These are phyloP conservation scores for Vickermania ingenoplastis DNA, from an alignment of 208 protist species.

Conservation along the genomic window DNA sequence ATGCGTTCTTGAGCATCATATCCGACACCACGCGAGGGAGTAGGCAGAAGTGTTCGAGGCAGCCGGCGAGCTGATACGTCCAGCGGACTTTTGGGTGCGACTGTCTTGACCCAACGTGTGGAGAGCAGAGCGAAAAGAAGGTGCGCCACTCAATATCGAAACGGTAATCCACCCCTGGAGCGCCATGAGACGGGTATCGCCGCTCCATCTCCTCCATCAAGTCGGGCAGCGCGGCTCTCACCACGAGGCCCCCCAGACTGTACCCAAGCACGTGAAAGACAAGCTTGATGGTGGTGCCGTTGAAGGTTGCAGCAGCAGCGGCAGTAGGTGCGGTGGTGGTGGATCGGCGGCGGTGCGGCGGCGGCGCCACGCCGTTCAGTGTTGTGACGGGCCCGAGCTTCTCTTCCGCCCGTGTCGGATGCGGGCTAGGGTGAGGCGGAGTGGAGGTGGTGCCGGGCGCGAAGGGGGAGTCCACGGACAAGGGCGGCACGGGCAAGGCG, in stretches of 20 bases:
- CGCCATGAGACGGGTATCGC: background rate
- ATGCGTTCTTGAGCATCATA: background rate
- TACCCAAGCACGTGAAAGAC: slow-evolving; percentile 1
- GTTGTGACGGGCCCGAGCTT: no score
- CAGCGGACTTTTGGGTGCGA: background rate
- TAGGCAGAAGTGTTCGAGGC: background rate
- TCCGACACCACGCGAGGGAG: background rate
- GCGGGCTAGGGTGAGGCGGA: background rate
- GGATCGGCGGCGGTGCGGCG: no score
- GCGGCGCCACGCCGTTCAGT: no score
- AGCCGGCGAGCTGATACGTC: background rate
- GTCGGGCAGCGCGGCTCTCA: slow-evolving; percentile 13
- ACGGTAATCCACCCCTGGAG: background rate
- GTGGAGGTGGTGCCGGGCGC: background rate
- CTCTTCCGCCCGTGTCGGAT: no score
- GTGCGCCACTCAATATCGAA: slow-evolving; percentile 11
- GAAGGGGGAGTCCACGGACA: background rate
- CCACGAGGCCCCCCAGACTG: slow-evolving; percentile 18
- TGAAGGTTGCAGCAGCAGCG: no score
- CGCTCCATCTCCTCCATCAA: background rate
- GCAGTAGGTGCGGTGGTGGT: no score
- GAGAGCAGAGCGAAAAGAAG: slow-evolving; percentile 15
- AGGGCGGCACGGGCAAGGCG: background rate
- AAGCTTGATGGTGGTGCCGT: no score
- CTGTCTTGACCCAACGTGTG: slow-evolving; percentile 9